phyloP scores from a whole-genome alignment of 2,329 filamentous ascomycete species.

The Talaromyces funiculosus region DNA sequence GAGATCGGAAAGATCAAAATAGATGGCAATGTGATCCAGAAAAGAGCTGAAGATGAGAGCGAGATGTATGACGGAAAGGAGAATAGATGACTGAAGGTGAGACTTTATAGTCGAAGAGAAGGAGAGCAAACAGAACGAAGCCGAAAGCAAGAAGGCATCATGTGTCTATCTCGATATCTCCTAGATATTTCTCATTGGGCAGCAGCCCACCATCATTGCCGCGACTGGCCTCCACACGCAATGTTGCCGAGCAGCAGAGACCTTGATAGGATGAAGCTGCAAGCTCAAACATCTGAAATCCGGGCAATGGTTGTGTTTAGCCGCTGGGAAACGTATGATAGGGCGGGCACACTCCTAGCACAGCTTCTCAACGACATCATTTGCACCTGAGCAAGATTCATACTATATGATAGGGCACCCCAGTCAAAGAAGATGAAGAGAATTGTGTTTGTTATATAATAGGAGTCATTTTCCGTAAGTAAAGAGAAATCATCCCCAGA shows the following conservation, averaged over 20 bases:
- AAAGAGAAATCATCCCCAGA: background rate
- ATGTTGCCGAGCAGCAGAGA: background rate
- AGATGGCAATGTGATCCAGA: slow-evolving; percentile 7
- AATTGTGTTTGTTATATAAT: slow-evolving; percentile 1
- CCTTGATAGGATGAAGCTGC: background rate
- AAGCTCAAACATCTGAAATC: background rate
- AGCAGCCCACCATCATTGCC: background rate
- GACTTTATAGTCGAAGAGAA: background rate
- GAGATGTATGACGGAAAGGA: background rate
- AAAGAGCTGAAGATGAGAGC: background rate
- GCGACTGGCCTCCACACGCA: background rate
- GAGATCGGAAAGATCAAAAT: slow-evolving; percentile 3
- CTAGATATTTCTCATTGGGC: background rate
- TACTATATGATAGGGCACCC: background rate
- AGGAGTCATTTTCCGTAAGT: background rate
- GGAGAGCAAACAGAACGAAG: background rate
- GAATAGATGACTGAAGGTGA: background rate
- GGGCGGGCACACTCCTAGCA: background rate
- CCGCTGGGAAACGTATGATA: background rate
- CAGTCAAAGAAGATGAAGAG: background rate
- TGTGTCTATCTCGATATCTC: background rate
- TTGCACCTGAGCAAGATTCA: background rate
- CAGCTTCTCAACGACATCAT: background rate
- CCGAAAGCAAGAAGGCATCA: background rate
- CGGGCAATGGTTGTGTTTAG: background rate